Conservation (phyloP, 1,139 yeast species). For the Pichia sp. region DNA sequence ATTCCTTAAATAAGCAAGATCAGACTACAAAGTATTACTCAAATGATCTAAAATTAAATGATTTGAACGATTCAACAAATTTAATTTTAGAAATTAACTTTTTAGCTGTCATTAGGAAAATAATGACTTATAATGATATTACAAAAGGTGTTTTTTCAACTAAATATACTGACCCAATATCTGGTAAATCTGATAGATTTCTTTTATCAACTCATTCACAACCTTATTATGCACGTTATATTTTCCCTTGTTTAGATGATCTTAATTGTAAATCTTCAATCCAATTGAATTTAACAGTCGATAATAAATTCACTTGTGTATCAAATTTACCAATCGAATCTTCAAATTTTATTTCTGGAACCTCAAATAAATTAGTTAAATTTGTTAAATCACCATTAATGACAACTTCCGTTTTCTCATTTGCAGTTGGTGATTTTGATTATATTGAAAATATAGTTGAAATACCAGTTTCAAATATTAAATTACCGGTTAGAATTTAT, state of each 20-base stretch:
- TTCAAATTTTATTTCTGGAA: constrained; percentile 20
- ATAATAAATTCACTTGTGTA: constrained; percentile 41
- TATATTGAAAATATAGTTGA: constrained; percentile 34
- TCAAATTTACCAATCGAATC: constrained; percentile 39
- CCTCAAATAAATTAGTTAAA: constrained; percentile 30
- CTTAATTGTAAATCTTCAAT: constrained; percentile 47
- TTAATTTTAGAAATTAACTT: constrained; percentile 29
- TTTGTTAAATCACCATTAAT: constrained; percentile 54
- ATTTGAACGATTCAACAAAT: constrained; percentile 1
- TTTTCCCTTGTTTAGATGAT: constrained; percentile 66
- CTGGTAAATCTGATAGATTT: constrained; percentile 43
- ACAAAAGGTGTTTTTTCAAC: constrained; percentile 68
- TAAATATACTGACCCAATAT: constrained; percentile 45
- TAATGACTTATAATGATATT: constrained; percentile 47
- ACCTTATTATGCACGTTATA: constrained; percentile 53
- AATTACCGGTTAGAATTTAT: constrained; percentile 45
- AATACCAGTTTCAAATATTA: constrained; percentile 19
- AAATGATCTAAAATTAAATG: constrained; percentile 14
- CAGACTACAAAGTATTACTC: constrained; percentile 32
- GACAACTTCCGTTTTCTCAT: constrained; percentile 57
- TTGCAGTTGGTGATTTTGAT: constrained; percentile 61
- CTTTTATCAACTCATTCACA: constrained; percentile 66
- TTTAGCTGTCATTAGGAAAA: constrained; percentile 51
- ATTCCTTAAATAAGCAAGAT: constrained; percentile 32
- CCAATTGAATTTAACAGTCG: constrained; percentile 41